phyloP scores from a whole-genome alignment of 257 asterid species.

The Linaria vulgaris region DNA sequence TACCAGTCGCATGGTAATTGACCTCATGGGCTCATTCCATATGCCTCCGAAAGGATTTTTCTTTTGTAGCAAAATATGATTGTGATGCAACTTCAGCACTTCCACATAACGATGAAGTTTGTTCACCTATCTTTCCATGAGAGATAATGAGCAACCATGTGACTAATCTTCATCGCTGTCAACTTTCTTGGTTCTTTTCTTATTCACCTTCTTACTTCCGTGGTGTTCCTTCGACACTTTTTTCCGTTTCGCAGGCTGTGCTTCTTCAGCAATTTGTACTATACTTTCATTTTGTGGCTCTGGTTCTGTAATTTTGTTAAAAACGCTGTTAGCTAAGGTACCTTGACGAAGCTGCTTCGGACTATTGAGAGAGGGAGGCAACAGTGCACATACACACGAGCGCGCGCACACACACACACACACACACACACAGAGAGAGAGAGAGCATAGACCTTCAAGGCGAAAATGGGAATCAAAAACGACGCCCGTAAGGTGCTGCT shows the following conservation, averaged over 20 bases:
- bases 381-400: too few species aligned
- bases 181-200: constrained; percentile 39
- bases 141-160: background rate
- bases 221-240: constrained; percentile 31
- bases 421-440: too few species aligned
- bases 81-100: too few species aligned
- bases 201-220: constrained; percentile 44
- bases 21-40: too few species aligned
- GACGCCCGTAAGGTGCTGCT: constrained; percentile 70
- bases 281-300: constrained; percentile 30
- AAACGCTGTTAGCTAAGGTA: constrained; percentile 6
- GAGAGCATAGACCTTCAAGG: constrained; percentile 43
- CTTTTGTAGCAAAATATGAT: too few species aligned
- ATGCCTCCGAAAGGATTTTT: too few species aligned
- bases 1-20: too few species aligned
- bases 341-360: background rate
- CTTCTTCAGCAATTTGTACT: constrained; percentile 31
- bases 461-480: constrained; percentile 73
- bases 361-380: background rate
- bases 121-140: background rate
- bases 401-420: too few species aligned
- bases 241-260: constrained; percentile 37
- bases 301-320: constrained; percentile 19
- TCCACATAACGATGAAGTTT: background rate
- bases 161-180: constrained; percentile 31